Evolutionary conservation across 352 stramenopile genomes (phyloP).

Genomic region (Globisporangium nagaii): DNA sequence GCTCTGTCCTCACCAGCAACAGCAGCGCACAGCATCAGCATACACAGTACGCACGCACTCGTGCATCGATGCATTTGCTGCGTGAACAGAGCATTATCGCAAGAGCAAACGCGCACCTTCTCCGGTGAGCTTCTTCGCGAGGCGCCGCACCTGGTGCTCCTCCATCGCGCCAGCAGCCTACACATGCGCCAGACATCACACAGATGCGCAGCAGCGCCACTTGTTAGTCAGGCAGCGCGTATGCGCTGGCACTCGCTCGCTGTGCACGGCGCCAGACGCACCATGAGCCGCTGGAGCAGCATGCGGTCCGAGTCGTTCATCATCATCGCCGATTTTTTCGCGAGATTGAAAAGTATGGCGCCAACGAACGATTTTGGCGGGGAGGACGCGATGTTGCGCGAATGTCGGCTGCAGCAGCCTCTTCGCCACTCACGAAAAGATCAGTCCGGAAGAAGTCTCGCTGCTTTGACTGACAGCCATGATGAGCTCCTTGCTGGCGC

Average conservation of each 20-base stretch:
- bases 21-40: neutral
- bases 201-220: neutral
- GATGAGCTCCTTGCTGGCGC: neutral
- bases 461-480: neutral
- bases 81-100: neutral
- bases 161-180: constrained; percentile 65
- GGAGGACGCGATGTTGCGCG: neutral
- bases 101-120: constrained; percentile 32
- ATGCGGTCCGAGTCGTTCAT: constrained; percentile 67
- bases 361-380: neutral
- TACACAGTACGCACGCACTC: neutral
- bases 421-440: neutral
- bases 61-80: neutral
- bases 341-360: neutral
- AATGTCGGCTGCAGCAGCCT: no score
- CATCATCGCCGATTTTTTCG: neutral
- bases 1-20: constrained; percentile 19
- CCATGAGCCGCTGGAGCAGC: constrained; percentile 75
- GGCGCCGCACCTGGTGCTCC: constrained; percentile 45
- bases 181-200: neutral
- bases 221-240: no score
- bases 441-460: constrained; percentile 5
- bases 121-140: constrained; percentile 54
- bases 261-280: constrained; percentile 6
- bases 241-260: neutral